Percentiles rank a stretch among this genome's conserved stretches.
Conservation (phyloP, 352 stramenopile genomes). For the Globisporangium lucens region DNA sequence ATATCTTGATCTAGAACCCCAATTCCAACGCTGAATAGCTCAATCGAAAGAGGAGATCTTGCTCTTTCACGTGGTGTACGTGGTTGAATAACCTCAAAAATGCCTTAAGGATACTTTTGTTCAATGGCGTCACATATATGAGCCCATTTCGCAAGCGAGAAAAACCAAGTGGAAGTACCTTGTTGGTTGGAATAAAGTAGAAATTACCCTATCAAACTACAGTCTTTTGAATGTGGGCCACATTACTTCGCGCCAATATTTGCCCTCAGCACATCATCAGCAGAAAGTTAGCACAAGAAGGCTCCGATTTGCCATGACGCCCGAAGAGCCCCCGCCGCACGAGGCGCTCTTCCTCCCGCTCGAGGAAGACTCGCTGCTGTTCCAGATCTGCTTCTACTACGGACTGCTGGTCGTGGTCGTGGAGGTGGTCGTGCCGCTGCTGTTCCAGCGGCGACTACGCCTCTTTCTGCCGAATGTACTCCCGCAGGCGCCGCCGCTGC, state of each 20-base stretch:
- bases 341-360: slow-evolving; percentile 43
- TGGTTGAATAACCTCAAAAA: no score
- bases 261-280: not conserved
- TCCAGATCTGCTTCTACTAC: slow-evolving; percentile 56
- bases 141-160: no score
- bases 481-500: slow-evolving; percentile 14
- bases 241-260: not conserved
- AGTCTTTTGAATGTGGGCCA: not conserved
- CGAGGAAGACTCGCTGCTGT: slow-evolving; percentile 47
- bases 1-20: no score
- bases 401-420: slow-evolving; percentile 46
- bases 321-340: not conserved
- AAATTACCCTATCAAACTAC: no score
- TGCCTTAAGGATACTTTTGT: no score
- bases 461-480: slow-evolving; percentile 35
- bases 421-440: slow-evolving; percentile 45
- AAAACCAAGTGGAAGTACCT: no score
- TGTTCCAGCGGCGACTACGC: slow-evolving; percentile 55
- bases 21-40: no score
- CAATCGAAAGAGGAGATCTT: no score
- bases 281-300: not conserved
- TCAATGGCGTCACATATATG: no score
- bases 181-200: no score
- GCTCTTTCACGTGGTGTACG: no score
- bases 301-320: not conserved